Evolutionary conservation across 805 yeast species (phyloP), one percentile per base, ranked within the genome.

Genomic region (Nakazawaea siamensis): DNA sequence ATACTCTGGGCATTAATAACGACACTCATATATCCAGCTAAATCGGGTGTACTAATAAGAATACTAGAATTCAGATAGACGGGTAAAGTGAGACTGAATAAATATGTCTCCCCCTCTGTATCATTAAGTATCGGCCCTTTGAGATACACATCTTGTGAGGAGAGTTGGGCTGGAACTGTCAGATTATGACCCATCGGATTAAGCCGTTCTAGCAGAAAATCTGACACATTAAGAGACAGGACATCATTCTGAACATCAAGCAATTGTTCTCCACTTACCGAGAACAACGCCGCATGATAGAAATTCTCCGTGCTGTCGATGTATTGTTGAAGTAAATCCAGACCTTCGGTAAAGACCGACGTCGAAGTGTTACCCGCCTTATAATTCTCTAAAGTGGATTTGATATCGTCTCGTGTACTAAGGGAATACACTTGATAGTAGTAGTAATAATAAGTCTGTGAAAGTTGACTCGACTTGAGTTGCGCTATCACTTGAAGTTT

Each of bases 61-160:
- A 83, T 78, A 2, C 94, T 79, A n/a, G 78, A 66, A 44, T 81
- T 80, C 13, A 85, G 71, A 46, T 67, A 78, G 3, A 87, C 69
- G 0, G 95, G 92, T 4, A 85, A 45, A 0, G 95, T 81, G 57
- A 87, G 60, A 1, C 95, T 84, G 68, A 84, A 61, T 44, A 75
- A 68, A 46, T 69, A 79, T 2, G 64, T 39, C 18, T 20, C 25
- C n/a, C 25, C 4, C n/a, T 14, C 4, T 4, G 62, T 45, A 25
- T 52, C 54, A 44, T 75, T 73, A 13, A 57, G 34, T 1, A 72
- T 60, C 0, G 96, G 95, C 3, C 94, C 94, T 1, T 77, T 60
- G 12, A 83, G 41, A 36, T 66, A 55, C n/a, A 80, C 81, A 0
- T 55, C 55, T 1, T 62, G 44, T 11, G 16, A 57, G 54, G 1